Conservation (phyloP, 345 rosid genomes). For the Sonneratia alba region DNA sequence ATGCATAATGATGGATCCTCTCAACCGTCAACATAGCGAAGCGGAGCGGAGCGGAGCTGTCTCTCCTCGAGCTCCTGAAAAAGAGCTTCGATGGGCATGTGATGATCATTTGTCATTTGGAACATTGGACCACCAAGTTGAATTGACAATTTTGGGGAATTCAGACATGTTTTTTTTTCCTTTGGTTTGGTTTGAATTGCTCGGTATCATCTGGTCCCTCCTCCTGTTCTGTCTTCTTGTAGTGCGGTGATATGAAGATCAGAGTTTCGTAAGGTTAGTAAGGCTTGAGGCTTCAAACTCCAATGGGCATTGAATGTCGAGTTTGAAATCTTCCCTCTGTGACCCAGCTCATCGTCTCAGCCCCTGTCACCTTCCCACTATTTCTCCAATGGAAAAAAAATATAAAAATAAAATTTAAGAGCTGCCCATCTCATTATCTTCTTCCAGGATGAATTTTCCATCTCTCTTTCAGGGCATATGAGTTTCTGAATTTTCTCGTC, state of each 20-base stretch:
- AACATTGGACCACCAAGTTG: conserved; percentile 44
- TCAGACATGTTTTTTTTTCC: background rate
- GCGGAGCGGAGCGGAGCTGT: background rate
- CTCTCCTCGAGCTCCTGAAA: conserved; percentile 5
- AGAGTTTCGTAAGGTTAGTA: background rate
- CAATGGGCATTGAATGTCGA: background rate
- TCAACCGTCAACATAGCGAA: conserved; percentile 6
- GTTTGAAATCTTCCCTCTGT: background rate
- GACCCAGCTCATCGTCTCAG: background rate
- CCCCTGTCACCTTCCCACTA: background rate
- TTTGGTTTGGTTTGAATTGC: background rate
- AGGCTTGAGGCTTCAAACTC: conserved; percentile 1
- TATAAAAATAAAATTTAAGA: background rate
- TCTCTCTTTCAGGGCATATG: too few relatives aligned
- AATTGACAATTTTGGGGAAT: conserved; percentile 24
- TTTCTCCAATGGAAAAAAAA: background rate
- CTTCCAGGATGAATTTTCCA: background rate
- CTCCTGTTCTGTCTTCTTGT: background rate
- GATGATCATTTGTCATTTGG: conserved; percentile 28
- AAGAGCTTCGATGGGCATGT: conserved; percentile 27
- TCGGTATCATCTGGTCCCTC: background rate
- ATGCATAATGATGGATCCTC: conserved; percentile 1
- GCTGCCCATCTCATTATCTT: background rate
- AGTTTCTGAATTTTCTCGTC: too few relatives aligned
- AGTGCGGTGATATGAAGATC: background rate